Evolutionary conservation across 177 flowering plant species (phyloP).

Genomic region (Vitis hybrid): DNA sequence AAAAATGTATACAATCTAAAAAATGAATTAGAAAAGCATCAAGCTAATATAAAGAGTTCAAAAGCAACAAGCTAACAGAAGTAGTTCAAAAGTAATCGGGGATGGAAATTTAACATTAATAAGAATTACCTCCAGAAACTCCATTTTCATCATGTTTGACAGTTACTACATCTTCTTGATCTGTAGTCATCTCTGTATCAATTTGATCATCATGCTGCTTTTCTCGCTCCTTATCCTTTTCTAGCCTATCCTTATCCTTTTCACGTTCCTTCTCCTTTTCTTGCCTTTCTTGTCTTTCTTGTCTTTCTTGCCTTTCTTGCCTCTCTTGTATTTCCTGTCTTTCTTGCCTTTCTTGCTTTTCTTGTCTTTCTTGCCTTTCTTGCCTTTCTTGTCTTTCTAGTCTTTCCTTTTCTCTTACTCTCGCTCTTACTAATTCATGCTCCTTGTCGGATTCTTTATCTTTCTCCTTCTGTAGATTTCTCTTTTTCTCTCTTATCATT

Average conservation of each 20-base stretch:
- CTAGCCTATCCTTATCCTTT: conserved; percentile 20
- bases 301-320: no score
- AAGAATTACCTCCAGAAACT: conserved; percentile 40
- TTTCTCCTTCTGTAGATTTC: conserved; percentile 50
- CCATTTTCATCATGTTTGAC: conserved; percentile 54
- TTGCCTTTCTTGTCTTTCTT: conserved; percentile 26
- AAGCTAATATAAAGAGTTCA: not conserved
- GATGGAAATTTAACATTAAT: not conserved
- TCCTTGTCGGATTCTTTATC: conserved; percentile 24
- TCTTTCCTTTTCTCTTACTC: no score
- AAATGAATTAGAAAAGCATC: not conserved
- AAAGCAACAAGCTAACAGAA: not conserved
- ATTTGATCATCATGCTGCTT: conserved; percentile 42
- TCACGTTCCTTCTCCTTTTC: conserved; percentile 39
- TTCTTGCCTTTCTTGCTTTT: no score
- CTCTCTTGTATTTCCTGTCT: no score
- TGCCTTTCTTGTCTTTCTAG: no score
- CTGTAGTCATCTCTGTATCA: conserved; percentile 40
- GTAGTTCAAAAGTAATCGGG: not conserved
- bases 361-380: no score
- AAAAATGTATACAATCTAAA: not conserved
- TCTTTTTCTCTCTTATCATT: conserved; percentile 75
- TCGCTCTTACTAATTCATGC: no score
- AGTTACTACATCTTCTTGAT: conserved; percentile 44
- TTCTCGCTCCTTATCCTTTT: conserved; percentile 39